phyloP scores from a whole-genome alignment of 306 rosid genomes.

The Amphicarpaea edgeworthii region DNA sequence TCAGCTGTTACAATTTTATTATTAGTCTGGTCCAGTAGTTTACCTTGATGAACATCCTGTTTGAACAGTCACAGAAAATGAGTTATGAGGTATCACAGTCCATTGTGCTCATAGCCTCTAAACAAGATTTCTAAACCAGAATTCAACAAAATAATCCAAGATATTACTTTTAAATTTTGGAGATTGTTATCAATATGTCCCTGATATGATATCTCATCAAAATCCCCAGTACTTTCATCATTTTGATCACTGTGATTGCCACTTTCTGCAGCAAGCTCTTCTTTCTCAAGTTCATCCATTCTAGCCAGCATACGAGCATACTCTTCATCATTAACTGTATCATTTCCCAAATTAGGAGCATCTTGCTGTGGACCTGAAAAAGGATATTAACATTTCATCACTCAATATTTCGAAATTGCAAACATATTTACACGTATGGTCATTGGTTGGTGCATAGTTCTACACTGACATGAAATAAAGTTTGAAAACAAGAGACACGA shows the following conservation, averaged over 20 bases:
- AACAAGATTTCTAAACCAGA: conserved; percentile 46
- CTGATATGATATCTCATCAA: conserved; percentile 50
- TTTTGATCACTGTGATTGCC: conserved; percentile 47
- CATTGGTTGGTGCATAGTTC: conserved; percentile 20
- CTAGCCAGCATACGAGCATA: conserved; percentile 61
- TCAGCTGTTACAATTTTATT: conserved; percentile 29
- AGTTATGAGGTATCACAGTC: conserved; percentile 33
- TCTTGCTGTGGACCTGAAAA: conserved; percentile 59
- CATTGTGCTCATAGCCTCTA: conserved; percentile 25
- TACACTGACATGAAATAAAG: neutral
- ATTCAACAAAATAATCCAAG: conserved; percentile 38
- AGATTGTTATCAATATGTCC: conserved; percentile 46
- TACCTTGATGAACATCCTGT: conserved; percentile 48
- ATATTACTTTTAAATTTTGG: conserved; percentile 57
- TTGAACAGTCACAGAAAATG: conserved; percentile 42
- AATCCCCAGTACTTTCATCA: conserved; percentile 48
- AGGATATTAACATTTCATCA: conserved; percentile 10
- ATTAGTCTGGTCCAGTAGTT: conserved; percentile 46
- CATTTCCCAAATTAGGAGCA: conserved; percentile 43
- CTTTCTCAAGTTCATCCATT: conserved; percentile 81
- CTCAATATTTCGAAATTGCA: neutral
- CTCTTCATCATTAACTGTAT: conserved; percentile 59
- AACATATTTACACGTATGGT: conserved; percentile 1
- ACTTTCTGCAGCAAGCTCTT: conserved; percentile 78
- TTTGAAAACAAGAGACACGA: neutral